These are phyloP conservation scores for Yamadazyma sp. DNA, from an alignment of 1,139 yeast genomes.

Conservation along the genomic window DNA sequence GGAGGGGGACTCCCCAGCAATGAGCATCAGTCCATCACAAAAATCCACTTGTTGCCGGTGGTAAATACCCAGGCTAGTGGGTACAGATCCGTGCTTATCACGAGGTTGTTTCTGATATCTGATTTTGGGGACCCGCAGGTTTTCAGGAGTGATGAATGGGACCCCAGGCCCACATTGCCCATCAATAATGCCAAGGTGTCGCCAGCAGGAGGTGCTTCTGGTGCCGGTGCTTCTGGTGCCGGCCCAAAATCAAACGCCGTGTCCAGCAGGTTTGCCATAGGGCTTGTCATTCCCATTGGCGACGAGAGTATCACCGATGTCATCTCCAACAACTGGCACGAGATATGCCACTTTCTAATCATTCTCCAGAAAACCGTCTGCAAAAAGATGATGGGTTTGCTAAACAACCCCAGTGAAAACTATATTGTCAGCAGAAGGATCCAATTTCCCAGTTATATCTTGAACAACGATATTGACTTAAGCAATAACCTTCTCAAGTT, in stretches of 20 bases:
- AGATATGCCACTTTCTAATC: constrained; percentile 40
- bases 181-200: constrained; percentile 21
- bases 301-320: constrained; percentile 37
- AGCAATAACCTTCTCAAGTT: constrained; percentile 33
- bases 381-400: constrained; percentile 32
- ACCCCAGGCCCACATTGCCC: constrained; percentile 35
- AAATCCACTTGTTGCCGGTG: constrained; percentile 48
- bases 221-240: no score
- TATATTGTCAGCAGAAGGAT: constrained; percentile 38
- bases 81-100: constrained; percentile 40
- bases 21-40: constrained; percentile 46
- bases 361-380: constrained; percentile 38
- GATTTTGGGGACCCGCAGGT: constrained; percentile 23
- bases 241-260: constrained; percentile 14
- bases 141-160: constrained; percentile 22
- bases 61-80: constrained; percentile 31
- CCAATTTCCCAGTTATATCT: constrained; percentile 34
- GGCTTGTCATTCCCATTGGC: constrained; percentile 48
- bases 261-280: constrained; percentile 47
- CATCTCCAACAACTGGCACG: constrained; percentile 51
- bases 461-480: constrained; percentile 47
- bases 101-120: constrained; percentile 45
- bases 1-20: constrained; percentile 57
- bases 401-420: constrained; percentile 13
- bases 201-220: no score